These are phyloP conservation scores for Nothophytophthora sp. DNA, from an alignment of 352 stramenopile genomes.

Conservation along the genomic window DNA sequence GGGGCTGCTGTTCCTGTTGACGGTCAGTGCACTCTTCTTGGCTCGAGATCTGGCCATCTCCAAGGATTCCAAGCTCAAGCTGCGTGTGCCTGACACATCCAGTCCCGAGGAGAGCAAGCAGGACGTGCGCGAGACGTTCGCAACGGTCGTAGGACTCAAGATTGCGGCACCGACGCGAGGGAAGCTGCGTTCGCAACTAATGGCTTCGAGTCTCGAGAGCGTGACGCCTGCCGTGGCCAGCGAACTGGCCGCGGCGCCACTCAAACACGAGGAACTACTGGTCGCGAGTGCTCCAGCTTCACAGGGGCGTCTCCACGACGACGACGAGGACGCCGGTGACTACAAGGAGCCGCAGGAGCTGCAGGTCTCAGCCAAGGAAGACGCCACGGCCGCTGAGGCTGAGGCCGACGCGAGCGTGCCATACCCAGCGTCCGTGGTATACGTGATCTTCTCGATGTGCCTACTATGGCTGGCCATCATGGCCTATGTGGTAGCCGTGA, in stretches of 20 bases:
- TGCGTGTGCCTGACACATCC: conserved; percentile 37
- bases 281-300: background rate
- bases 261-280: conserved; percentile 13
- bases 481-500: conserved; percentile 40
- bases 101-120: conserved; percentile 10
- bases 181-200: conserved; percentile 65
- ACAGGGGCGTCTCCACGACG: background rate
- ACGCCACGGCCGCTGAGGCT: background rate
- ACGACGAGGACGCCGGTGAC: background rate
- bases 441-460: conserved; percentile 50
- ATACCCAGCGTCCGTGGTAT: conserved; percentile 69
- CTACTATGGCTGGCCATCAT: conserved; percentile 43
- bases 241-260: conserved; percentile 36
- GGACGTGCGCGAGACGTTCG: conserved; percentile 58
- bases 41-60: conserved; percentile 61
- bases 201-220: conserved; percentile 55
- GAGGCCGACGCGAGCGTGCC: conserved; percentile 36
- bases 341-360: too few relatives aligned
- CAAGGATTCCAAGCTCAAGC: conserved; percentile 70
- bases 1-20: conserved; percentile 43
- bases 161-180: conserved; percentile 64
- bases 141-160: conserved; percentile 72
- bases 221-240: conserved; percentile 48
- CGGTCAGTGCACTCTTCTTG: conserved; percentile 48
- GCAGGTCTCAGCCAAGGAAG: background rate